These are phyloP conservation scores for Hymenoscyphus scutula DNA, from an alignment of 2,329 filamentous ascomycete species.

Conservation along the genomic window DNA sequence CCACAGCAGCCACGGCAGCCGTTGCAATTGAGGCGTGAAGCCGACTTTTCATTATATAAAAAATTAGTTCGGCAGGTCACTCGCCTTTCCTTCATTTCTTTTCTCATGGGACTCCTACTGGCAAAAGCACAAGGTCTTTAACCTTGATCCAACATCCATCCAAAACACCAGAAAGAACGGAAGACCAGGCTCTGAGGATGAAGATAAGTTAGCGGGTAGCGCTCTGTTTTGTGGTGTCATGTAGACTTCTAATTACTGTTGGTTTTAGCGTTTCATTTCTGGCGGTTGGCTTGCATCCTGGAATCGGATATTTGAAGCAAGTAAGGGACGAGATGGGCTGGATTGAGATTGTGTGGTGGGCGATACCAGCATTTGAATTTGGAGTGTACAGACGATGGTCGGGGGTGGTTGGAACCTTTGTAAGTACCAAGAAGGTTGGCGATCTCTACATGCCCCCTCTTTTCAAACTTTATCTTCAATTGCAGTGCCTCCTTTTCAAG, in stretches of 20 bases:
- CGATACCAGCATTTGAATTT: slow-evolving; percentile 4
- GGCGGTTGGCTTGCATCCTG: slow-evolving; percentile 6
- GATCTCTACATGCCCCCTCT: slow-evolving; percentile 26
- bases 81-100: slow-evolving; percentile 22
- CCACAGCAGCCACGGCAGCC: slow-evolving; percentile 26
- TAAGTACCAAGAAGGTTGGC: slow-evolving; percentile 37
- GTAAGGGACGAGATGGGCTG: slow-evolving; percentile 12
- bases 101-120: slow-evolving; percentile 15
- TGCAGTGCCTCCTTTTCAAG: background rate
- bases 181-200: slow-evolving; percentile 18
- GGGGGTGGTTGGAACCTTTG: slow-evolving; percentile 23
- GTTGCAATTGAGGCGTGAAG: slow-evolving; percentile 28
- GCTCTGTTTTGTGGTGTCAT: slow-evolving; percentile 22
- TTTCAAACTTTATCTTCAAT: slow-evolving; percentile 7
- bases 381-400: slow-evolving; percentile 7
- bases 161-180: background rate
- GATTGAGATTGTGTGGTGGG: background rate
- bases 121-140: background rate
- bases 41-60: slow-evolving; percentile 8
- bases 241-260: slow-evolving; percentile 20
- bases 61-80: slow-evolving; percentile 23
- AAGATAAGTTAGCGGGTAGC: slow-evolving; percentile 33
- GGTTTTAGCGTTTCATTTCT: slow-evolving; percentile 27
- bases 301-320: slow-evolving; percentile 24
- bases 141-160: background rate